These are phyloP conservation scores for Laburnicola sp. DNA, from an alignment of 2,329 filamentous ascomycete species.

Conservation along the genomic window DNA sequence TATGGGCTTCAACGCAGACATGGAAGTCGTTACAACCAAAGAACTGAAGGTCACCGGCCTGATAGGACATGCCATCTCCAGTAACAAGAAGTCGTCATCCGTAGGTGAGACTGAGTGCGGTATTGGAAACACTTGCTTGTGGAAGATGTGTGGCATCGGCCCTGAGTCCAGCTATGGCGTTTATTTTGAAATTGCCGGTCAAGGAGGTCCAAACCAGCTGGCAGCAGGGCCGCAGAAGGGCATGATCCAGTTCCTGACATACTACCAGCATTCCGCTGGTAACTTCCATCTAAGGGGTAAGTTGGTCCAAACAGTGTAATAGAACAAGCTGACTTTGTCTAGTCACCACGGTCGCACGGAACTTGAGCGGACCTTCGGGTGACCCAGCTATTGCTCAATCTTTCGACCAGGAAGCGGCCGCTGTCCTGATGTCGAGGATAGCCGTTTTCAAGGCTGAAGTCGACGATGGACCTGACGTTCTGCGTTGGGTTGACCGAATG, in stretches of 20 bases:
- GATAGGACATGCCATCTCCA: constrained; percentile 92
- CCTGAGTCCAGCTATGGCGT: constrained; percentile 91
- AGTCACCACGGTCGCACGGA: constrained; percentile 90
- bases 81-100: constrained; percentile 97
- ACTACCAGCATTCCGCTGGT: constrained; percentile 96
- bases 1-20: constrained; percentile 97
- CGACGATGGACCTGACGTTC: constrained; percentile 95
- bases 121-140: constrained; percentile 97
- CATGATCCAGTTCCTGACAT: constrained; percentile 97
- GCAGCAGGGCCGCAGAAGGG: constrained; percentile 87
- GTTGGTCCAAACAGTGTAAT: not conserved
- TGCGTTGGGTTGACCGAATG: constrained; percentile 98
- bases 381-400: constrained; percentile 95
- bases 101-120: constrained; percentile 98
- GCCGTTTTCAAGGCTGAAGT: constrained; percentile 99
- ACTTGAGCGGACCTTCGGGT: constrained; percentile 88
- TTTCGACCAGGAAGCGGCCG: constrained; percentile 96
- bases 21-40: constrained; percentile 96
- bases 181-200: constrained; percentile 96
- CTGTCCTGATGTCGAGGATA: constrained; percentile 98
- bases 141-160: constrained; percentile 99
- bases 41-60: constrained; percentile 97
- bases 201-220: constrained; percentile 82
- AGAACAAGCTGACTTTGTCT: constrained; percentile 13
- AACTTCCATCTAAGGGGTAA: constrained; percentile 81